Percentiles rank a stretch among this genome's conserved stretches.
phyloP scores from a whole-genome alignment of 768 basidiomycete species.

The Boletus reticulatus region DNA sequence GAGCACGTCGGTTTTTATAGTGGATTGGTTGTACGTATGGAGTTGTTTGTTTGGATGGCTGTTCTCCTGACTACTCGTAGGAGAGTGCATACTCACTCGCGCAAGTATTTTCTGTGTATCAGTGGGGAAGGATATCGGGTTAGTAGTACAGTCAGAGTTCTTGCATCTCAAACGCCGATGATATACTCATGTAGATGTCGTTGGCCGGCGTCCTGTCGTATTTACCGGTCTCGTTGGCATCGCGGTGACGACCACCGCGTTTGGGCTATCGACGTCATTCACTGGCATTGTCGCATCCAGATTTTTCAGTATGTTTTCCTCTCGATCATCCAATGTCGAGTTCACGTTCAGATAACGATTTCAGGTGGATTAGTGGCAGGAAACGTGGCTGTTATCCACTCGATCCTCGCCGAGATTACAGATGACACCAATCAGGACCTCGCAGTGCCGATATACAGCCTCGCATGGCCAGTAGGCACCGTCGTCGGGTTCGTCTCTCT shows the following conservation, averaged over 20 bases:
- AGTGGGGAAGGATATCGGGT: constrained; percentile 60
- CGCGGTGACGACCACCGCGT: constrained; percentile 45
- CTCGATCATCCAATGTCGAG: background rate
- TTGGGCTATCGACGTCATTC: constrained; percentile 57
- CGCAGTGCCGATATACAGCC: constrained; percentile 56
- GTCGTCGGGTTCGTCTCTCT: constrained; percentile 45
- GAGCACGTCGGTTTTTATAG: constrained; percentile 65
- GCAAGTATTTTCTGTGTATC: constrained; percentile 58
- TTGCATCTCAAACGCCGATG: background rate
- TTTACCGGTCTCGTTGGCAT: constrained; percentile 50
- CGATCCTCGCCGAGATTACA: constrained; percentile 59
- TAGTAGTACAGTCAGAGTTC: constrained; percentile 2
- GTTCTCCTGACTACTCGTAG: constrained; percentile 27
- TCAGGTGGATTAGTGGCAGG: constrained; percentile 65
- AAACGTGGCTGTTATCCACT: constrained; percentile 60
- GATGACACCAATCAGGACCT: constrained; percentile 59
- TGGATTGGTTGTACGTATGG: constrained; percentile 51
- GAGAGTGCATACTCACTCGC: constrained; percentile 62
- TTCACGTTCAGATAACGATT: background rate
- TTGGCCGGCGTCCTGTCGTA: constrained; percentile 63
- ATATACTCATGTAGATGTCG: constrained; percentile 38
- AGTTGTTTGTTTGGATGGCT: constrained; percentile 9
- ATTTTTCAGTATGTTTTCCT: constrained; percentile 41
- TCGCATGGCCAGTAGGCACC: constrained; percentile 56
- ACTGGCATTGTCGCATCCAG: constrained; percentile 47